Conservation (phyloP, 192 early-diverging fungal species). For the Coemansia sp. region DNA sequence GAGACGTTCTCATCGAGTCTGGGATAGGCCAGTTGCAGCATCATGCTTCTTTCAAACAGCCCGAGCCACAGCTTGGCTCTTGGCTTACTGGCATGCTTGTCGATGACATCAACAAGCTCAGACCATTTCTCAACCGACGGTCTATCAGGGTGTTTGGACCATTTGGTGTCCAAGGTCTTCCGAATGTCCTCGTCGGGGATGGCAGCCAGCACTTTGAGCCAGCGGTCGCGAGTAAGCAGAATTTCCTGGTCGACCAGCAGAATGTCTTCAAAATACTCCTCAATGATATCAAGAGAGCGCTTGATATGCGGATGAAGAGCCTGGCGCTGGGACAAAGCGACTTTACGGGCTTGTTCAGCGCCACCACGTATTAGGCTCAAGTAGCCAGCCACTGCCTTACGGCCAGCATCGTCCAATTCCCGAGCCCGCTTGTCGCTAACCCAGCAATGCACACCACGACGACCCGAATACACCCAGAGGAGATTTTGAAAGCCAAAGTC, state of each 20-base stretch:
- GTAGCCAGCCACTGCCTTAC: slow-evolving; percentile 81
- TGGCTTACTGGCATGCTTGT: slow-evolving; percentile 31
- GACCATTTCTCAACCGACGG: slow-evolving; percentile 53
- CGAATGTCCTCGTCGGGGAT: slow-evolving; percentile 72
- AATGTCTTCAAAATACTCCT: slow-evolving; percentile 70
- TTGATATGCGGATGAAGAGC: slow-evolving; percentile 62
- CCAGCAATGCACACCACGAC: slow-evolving; percentile 99
- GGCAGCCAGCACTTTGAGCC: slow-evolving; percentile 72
- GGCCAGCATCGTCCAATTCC: slow-evolving; percentile 68
- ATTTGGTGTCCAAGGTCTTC: slow-evolving; percentile 34
- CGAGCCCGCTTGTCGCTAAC: slow-evolving; percentile 87
- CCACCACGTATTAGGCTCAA: slow-evolving; percentile 80
- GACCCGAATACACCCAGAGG: slow-evolving; percentile 94
- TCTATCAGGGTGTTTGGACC: slow-evolving; percentile 34
- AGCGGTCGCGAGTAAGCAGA: slow-evolving; percentile 59
- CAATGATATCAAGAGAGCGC: slow-evolving; percentile 62
- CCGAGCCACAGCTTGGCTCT: slow-evolving; percentile 40
- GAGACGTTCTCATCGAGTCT: slow-evolving; percentile 92
- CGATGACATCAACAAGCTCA: slow-evolving; percentile 43
- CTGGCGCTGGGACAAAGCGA: slow-evolving; percentile 57
- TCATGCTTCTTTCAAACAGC: slow-evolving; percentile 64
- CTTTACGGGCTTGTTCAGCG: slow-evolving; percentile 68
- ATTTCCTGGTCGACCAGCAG: slow-evolving; percentile 74
- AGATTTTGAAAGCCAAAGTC: slow-evolving; percentile 95
- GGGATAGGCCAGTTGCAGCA: slow-evolving; percentile 90